Conservation (phyloP, 768 basidiomycete genomes). For the Hemileccinum rubropunctum region DNA sequence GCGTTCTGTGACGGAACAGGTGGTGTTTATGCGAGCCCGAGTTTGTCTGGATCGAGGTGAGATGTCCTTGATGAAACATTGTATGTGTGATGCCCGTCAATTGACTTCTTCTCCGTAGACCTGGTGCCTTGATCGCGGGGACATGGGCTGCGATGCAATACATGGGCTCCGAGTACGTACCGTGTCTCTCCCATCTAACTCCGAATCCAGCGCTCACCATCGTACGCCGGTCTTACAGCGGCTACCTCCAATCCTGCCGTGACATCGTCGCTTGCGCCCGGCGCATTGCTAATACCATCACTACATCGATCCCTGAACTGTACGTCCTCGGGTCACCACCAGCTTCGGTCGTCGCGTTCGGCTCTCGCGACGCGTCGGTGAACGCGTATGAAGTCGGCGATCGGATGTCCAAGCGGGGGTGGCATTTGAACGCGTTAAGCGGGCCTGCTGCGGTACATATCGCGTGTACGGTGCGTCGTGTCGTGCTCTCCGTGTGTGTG, state of each 20-base stretch:
- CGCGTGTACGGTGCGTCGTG: constrained; percentile 76
- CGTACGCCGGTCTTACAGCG: constrained; percentile 40
- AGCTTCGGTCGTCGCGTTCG: constrained; percentile 90
- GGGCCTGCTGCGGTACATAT: constrained; percentile 87
- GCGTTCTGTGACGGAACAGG: constrained; percentile 37
- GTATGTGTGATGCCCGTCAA: no score
- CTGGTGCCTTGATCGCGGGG: constrained; percentile 90
- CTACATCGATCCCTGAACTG: constrained; percentile 71
- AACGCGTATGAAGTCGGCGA: constrained; percentile 91
- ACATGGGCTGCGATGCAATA: constrained; percentile 97
- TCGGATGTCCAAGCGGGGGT: constrained; percentile 78
- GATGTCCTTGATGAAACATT: constrained; percentile 11
- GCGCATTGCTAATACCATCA: constrained; percentile 65
- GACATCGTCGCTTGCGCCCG: constrained; percentile 76
- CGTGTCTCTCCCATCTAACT: background rate
- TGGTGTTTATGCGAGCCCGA: constrained; percentile 88
- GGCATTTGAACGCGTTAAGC: constrained; percentile 87
- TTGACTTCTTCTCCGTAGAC: constrained; percentile 40
- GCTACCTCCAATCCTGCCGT: constrained; percentile 84
- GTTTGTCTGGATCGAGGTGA: constrained; percentile 86
- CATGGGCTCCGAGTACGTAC: constrained; percentile 77
- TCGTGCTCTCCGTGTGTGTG: background rate
- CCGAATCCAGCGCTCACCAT: no score
- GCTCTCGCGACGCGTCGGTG: constrained; percentile 46
- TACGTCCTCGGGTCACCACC: constrained; percentile 88